Evolutionary conservation across 441 rosid genomes (phyloP).

Genomic region (Adansonia gregorii): DNA sequence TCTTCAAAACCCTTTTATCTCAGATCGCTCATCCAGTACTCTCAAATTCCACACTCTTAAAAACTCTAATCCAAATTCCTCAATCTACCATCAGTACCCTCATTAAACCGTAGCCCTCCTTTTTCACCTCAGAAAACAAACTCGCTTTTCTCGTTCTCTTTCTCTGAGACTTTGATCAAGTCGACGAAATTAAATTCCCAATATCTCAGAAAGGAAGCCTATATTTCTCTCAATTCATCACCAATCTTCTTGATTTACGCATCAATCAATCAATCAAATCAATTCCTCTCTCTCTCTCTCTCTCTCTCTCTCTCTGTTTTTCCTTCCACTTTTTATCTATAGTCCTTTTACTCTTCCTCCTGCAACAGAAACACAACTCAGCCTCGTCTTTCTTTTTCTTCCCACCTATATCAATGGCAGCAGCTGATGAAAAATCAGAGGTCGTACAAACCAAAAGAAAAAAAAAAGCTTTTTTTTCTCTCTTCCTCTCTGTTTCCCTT

Average conservation of each 20-base stretch:
- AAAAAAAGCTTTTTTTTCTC: neutral
- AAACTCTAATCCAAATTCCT: conserved; percentile 20
- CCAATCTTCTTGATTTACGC: conserved; percentile 42
- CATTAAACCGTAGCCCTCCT: conserved; percentile 24
- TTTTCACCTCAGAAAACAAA: neutral
- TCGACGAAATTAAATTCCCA: conserved; percentile 3
- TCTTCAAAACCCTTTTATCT: conserved; percentile 32
- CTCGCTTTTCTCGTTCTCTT: neutral
- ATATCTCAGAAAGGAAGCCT: neutral
- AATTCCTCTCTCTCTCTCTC: neutral
- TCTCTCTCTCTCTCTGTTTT: neutral
- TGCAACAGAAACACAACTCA: conserved; percentile 9
- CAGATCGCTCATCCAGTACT: conserved; percentile 72
- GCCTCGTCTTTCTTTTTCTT: neutral
- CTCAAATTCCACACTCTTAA: conserved; percentile 20
- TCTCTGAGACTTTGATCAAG: conserved; percentile 22
- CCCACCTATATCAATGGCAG: conserved; percentile 27
- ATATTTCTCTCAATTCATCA: conserved; percentile 28
- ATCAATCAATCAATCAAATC: conserved; percentile 21
- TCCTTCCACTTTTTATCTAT: conserved; percentile 23
- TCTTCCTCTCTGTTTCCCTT: conserved; percentile 20
- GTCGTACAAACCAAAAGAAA: conserved; percentile 25
- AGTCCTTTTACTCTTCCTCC: conserved; percentile 32
- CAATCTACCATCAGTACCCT: conserved; percentile 30
- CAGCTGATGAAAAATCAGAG: conserved; percentile 33